A percentile compares a stretch with the other conserved stretches of the same genome.
These are phyloP conservation scores for Podospora pseudopauciseta DNA, from an alignment of 495 filamentous ascomycete genomes.

Conservation along the genomic window DNA sequence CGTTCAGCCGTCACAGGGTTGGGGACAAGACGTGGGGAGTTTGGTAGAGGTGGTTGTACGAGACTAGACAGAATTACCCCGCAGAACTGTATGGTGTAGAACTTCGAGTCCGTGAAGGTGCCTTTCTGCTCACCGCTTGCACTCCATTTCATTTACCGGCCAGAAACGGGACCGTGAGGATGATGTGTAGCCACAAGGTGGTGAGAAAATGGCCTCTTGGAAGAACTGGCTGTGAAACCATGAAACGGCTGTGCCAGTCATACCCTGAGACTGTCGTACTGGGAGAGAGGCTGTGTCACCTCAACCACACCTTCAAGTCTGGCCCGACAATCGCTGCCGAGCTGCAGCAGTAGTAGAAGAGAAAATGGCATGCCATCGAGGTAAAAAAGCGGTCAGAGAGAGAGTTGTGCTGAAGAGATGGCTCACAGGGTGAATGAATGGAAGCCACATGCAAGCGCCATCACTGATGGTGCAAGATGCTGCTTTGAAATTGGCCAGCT, in stretches of 20 bases:
- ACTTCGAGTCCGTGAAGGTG: too few relatives aligned
- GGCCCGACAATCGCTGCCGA: background rate
- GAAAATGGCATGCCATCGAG: background rate
- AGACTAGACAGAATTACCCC: background rate
- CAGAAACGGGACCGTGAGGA: slow-evolving; percentile 11
- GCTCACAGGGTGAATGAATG: background rate
- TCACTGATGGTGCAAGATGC: slow-evolving; percentile 5
- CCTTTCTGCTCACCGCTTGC: background rate
- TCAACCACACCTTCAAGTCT: background rate
- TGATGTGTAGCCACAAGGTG: background rate
- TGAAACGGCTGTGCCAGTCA: slow-evolving; percentile 25
- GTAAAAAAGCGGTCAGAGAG: slow-evolving; percentile 1
- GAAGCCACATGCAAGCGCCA: slow-evolving; percentile 8
- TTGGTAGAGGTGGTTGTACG: background rate
- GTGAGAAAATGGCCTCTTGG: background rate
- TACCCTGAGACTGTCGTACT: slow-evolving; percentile 3
- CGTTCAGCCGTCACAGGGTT: background rate
- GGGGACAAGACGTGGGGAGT: background rate
- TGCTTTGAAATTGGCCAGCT: background rate
- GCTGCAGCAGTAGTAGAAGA: background rate
- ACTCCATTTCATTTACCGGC: background rate
- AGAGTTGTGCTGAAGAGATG: background rate
- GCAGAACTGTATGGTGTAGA: background rate
- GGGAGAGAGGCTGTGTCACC: slow-evolving; percentile 16
- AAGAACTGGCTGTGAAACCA: background rate